A percentile compares a stretch with the other conserved stretches of the same genome.
Evolutionary conservation across 176 grass and related monocot genomes (phyloP).

Genomic region (Oryza glumipatula): DNA sequence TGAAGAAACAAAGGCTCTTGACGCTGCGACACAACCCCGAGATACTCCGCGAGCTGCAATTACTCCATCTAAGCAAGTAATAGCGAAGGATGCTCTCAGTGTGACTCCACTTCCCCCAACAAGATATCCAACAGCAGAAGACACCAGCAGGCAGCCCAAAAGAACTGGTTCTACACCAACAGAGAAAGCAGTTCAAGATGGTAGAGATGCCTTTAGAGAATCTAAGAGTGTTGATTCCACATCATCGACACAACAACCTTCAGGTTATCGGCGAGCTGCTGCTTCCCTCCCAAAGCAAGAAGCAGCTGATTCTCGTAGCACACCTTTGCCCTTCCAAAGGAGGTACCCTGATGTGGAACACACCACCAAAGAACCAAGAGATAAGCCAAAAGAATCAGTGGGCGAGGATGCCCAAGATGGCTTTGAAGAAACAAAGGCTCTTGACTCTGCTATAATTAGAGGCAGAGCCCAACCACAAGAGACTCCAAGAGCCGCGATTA

Average conservation of each 20-base stretch:
- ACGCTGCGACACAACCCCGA: conserved; percentile 3
- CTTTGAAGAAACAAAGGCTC: no score
- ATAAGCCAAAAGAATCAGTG: neutral
- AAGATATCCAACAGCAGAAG: conserved; percentile 29
- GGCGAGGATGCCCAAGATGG: no score
- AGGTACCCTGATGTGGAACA: conserved; percentile 17
- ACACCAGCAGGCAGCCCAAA: conserved; percentile 27
- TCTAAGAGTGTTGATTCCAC: conserved; percentile 25
- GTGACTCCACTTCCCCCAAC: conserved; percentile 7
- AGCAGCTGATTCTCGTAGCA: conserved; percentile 27
- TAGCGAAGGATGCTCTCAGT: conserved; percentile 7
- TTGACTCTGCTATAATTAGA: no score
- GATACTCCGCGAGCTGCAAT: conserved; percentile 16
- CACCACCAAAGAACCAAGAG: conserved; percentile 12
- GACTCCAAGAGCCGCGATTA: no score
- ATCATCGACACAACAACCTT: conserved; percentile 27
- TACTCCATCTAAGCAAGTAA: conserved; percentile 10
- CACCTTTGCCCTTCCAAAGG: conserved; percentile 23
- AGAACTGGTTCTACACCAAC: neutral
- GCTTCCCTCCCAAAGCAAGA: conserved; percentile 33
- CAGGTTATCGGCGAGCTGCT: neutral
- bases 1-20: conserved; percentile 25
- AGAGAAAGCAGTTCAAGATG: conserved; percentile 26
- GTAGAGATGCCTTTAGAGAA: conserved; percentile 7
- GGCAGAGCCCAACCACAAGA: no score